Percentiles rank a stretch among this genome's conserved stretches.
Evolutionary conservation across 2,329 filamentous ascomycete genomes (phyloP).

Genomic region (Aspergillus tamarii): DNA sequence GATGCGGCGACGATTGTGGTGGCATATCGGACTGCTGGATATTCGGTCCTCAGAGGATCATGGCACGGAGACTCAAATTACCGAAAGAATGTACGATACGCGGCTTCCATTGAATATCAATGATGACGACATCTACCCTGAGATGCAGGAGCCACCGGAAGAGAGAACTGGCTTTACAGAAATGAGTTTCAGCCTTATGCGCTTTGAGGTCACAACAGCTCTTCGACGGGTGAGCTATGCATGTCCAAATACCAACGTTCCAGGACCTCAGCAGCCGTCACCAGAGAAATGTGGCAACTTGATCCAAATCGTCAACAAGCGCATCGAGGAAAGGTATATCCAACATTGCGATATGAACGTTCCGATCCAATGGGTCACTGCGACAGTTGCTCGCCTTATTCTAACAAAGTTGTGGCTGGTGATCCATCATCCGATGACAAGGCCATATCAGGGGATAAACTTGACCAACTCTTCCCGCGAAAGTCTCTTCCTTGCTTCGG

Average conservation of each 20-base stretch:
- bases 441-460: slow-evolving; percentile 56
- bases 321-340: slow-evolving; percentile 60
- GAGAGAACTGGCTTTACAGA: slow-evolving; percentile 58
- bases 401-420: slow-evolving; percentile 79
- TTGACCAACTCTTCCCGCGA: slow-evolving; percentile 67
- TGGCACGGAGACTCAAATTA: slow-evolving; percentile 50
- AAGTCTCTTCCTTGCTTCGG: slow-evolving; percentile 70
- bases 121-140: slow-evolving; percentile 54
- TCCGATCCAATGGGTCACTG: slow-evolving; percentile 68
- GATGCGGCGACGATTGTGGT: slow-evolving; percentile 57
- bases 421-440: slow-evolving; percentile 73
- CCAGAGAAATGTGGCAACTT: slow-evolving; percentile 46
- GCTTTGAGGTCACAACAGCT: slow-evolving; percentile 56
- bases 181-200: slow-evolving; percentile 54
- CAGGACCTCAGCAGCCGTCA: slow-evolving; percentile 17
- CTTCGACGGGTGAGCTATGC: slow-evolving; percentile 44
- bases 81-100: slow-evolving; percentile 51
- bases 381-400: slow-evolving; percentile 70
- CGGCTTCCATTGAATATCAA: slow-evolving; percentile 56
- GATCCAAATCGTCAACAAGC: slow-evolving; percentile 57
- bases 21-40: slow-evolving; percentile 54
- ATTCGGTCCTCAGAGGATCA: slow-evolving; percentile 54
- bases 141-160: slow-evolving; percentile 52
- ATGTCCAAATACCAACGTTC: slow-evolving; percentile 33
- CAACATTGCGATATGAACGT: slow-evolving; percentile 55